phyloP scores from a whole-genome alignment of 192 early-diverging fungal species.

The Diversispora epigaea region DNA sequence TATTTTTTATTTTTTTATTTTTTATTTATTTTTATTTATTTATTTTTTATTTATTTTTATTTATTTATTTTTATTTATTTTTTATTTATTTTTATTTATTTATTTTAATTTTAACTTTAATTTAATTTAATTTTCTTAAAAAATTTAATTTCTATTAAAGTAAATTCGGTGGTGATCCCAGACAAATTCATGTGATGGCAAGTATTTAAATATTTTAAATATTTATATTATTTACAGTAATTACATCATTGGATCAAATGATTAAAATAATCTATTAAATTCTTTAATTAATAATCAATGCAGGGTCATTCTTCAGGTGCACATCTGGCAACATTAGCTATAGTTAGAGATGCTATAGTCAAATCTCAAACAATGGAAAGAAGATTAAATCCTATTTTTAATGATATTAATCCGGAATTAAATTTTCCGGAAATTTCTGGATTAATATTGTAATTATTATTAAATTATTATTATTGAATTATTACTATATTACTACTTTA shows the following conservation, averaged over 20 bases:
- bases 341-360: slow-evolving; percentile 38
- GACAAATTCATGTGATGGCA: slow-evolving; percentile 47
- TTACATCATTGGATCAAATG: neutral
- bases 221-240: neutral
- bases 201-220: neutral
- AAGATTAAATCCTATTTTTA: neutral
- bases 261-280: no score
- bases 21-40: neutral
- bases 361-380: slow-evolving; percentile 12
- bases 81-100: neutral
- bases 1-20: neutral
- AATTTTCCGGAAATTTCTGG: slow-evolving; percentile 14
- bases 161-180: slow-evolving; percentile 34
- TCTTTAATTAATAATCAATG: neutral
- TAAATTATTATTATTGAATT: neutral
- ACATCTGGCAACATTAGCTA: slow-evolving; percentile 41
- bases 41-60: neutral
- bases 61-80: neutral
- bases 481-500: no score
- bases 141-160: neutral
- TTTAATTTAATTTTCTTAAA: neutral
- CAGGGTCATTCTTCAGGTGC: slow-evolving; percentile 50
- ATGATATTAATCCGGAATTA: slow-evolving; percentile 25
- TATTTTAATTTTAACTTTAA: neutral
- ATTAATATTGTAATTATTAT: slow-evolving; percentile 25